Percentiles rank a stretch among this genome's conserved stretches.
These are phyloP conservation scores for Kodamaea anthophila DNA, from an alignment of 1,139 yeast species.

Conservation along the genomic window DNA sequence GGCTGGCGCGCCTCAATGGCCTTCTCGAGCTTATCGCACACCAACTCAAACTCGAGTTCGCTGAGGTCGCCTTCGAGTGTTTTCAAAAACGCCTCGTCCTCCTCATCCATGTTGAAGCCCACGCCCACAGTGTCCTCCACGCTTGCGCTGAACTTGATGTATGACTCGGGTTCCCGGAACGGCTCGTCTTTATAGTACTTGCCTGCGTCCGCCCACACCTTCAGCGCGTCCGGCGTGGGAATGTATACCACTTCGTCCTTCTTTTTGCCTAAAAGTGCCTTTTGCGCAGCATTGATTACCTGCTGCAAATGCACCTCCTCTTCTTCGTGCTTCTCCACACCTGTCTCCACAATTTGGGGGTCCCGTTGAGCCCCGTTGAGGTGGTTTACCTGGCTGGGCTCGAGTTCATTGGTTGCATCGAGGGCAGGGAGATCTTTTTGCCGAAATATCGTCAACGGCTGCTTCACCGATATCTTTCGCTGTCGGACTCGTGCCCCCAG, in stretches of 20 bases:
- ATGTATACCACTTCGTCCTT: slow-evolving; percentile 51
- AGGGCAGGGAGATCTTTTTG: slow-evolving; percentile 77
- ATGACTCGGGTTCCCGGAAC: slow-evolving; percentile 69
- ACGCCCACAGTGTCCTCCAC: slow-evolving; percentile 91
- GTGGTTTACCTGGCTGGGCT: slow-evolving; percentile 42
- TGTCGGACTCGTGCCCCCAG: slow-evolving; percentile 77
- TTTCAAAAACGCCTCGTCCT: slow-evolving; percentile 62
- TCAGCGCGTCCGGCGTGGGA: slow-evolving; percentile 96
- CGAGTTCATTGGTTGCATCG: slow-evolving; percentile 44
- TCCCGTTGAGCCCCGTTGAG: slow-evolving; percentile 61
- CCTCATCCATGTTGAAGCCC: slow-evolving; percentile 86
- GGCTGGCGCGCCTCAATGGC: slow-evolving; percentile 81
- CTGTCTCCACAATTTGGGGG: slow-evolving; percentile 86
- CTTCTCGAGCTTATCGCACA: slow-evolving; percentile 70
- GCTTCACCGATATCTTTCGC: slow-evolving; percentile 86
- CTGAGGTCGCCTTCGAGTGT: slow-evolving; percentile 31
- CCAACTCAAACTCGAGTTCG: slow-evolving; percentile 81
- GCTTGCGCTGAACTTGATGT: slow-evolving; percentile 86
- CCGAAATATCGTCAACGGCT: slow-evolving; percentile 71
- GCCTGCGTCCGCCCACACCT: slow-evolving; percentile 70
- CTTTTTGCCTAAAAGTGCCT: slow-evolving; percentile 40
- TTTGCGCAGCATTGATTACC: slow-evolving; percentile 72
- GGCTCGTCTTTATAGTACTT: slow-evolving; percentile 59
- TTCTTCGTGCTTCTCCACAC: slow-evolving; percentile 97
- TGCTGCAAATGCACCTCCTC: slow-evolving; percentile 94